Conservation (phyloP, 495 filamentous ascomycete genomes). For the Pseudoneurospora amorphoporcata region DNA sequence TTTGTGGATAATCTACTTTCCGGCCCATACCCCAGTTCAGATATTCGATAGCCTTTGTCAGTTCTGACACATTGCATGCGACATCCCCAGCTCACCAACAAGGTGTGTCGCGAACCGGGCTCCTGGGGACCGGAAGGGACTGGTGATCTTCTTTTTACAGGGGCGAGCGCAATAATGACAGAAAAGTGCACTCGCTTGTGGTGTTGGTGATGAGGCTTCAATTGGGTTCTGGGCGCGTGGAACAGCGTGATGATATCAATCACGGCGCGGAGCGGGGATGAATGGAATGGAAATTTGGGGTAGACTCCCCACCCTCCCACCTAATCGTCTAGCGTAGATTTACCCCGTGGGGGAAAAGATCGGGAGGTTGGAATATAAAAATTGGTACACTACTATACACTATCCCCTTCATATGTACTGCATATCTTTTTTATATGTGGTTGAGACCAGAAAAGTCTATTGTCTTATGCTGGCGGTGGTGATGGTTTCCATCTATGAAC, state of each 20-base stretch:
- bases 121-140: neutral
- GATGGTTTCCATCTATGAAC: neutral
- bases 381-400: neutral
- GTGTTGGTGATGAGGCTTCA: neutral
- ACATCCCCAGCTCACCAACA: neutral
- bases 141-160: neutral
- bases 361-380: neutral
- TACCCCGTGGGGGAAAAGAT: no score
- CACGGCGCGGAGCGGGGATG: no score
- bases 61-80: neutral
- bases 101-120: neutral
- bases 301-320: neutral
- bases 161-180: neutral
- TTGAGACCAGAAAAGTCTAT: neutral
- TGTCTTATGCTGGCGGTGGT: neutral
- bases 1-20: conserved; percentile 10
- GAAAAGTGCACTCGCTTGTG: neutral
- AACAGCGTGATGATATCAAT: neutral
- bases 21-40: neutral
- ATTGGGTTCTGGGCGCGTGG: no score
- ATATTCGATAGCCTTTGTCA: neutral
- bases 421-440: neutral
- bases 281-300: neutral
- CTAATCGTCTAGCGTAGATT: no score
- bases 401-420: no score